Evolutionary conservation across 1,284 basidiomycete species (phyloP), one percentile per base, ranked within the genome.

Genomic region (Melampsora medusae): DNA sequence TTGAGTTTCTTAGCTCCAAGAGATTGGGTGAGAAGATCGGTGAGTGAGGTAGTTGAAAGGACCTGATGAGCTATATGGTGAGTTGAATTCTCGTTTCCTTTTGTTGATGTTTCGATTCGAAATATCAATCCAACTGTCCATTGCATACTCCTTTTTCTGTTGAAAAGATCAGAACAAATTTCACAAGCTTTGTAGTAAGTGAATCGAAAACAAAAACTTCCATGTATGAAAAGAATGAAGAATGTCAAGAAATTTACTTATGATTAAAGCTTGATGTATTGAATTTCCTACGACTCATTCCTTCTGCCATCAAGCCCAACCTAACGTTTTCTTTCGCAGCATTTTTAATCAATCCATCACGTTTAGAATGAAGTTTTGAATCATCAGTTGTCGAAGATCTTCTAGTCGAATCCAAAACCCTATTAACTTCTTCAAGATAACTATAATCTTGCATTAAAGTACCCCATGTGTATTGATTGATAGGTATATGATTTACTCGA

Each of bases 401-500:
- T 4, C 62, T 61, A 22, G 65, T 33, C 33, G 35, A 9, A 16
- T 56, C 53, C 4, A 74, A 22, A 33, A 48, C 35, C 10, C 73
- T 53, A 53, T 76, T 65, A 19, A 76, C 48, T 49, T 64, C 67
- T 62, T 76, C 73, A 49, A 76, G 73, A 42, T 69, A 76, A 6
- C 56, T 61, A 28, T 62, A 76, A 46, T 76, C 73, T 46, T 76
- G 56, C 73, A 76, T 76, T 12, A 76, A 66, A 17, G 22, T 53
- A 38, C 73, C 73, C 73, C 73, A 76, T 4, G 73, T 49, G 48
- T 76, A 76, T 22, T 76, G 12, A 28, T 76, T 76, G 9, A 76
- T 53, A 2, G 59, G 66, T 7, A 76, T 46, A 46, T 49, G 48
- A n/a, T 62, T 56, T 16, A 64, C 66, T 33, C 67, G 59, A 49